Base-by-base conservation (phyloP, 768 basidiomycete species). In the Pleurotus giganteus region DNA sequence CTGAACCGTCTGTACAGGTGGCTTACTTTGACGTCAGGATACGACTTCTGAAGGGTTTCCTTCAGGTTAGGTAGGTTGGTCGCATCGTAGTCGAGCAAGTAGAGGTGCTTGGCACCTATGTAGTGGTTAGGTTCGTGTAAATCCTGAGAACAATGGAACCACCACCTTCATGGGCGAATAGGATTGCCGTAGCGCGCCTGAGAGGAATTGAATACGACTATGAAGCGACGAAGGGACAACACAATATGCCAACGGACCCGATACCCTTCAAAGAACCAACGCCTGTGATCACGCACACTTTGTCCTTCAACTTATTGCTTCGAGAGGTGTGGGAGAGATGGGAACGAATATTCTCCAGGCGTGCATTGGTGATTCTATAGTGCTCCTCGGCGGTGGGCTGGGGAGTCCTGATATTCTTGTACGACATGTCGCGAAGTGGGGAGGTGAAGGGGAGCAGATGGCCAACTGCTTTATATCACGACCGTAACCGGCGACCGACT, bases 271-370 rank as follows among this genome's bases (percentile, higher is more conserved):
- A 65, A 17, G 91, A 94, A 27, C 89, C 88, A 27, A 88, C 92
- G 15, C 94, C 94, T 0, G 94, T 96, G 61, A 96, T 81, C 54
- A 96, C 78, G 62, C 88, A 91, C 23, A 94, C 90, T 68, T 93
- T 95, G 58, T 78, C 84, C 64, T 77, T 78, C 59, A 95, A 76
- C 61, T 84, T 78, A 17, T 70, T 73, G 26, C 75, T 70, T 37
- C 85, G 78, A 27, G 84, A 75, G 19, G 81, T 62, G 24, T 68
- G 73, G 39, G 75, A 66, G 32, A 94, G 75, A 56, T 93, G 91
- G 0, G 80, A 74, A 66, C 86, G 84, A 53, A 94, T 83, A 61
- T 79, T 80, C 49, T 81, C 68, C 21, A 94, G 75, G 19, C 91
- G 83, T 4, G 82, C 75, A n/a, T 79, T 66, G 12, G 91, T 89